phyloP scores from a whole-genome alignment of 1,139 yeast species.

The Yamadazyma epiphylla region DNA sequence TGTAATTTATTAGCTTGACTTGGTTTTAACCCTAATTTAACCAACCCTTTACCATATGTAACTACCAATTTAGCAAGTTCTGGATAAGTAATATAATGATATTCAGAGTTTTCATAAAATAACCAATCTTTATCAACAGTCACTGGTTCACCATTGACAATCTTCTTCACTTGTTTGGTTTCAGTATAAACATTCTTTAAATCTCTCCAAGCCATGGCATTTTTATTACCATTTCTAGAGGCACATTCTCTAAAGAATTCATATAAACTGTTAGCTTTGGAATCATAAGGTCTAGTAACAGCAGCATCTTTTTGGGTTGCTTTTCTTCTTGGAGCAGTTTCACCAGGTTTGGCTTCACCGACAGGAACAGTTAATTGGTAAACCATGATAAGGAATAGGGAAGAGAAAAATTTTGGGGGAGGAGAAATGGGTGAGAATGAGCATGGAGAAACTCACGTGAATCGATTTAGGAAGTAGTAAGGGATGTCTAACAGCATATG shows the following conservation, averaged over 20 bases:
- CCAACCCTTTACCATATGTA: conserved; percentile 70
- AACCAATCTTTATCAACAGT: conserved; percentile 83
- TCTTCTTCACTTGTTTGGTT: conserved; percentile 67
- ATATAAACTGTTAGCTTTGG: conserved; percentile 62
- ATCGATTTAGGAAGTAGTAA: too few species aligned
- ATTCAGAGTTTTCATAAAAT: conserved; percentile 74
- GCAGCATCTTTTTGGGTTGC: conserved; percentile 54
- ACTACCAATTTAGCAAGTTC: conserved; percentile 51
- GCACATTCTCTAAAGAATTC: conserved; percentile 68
- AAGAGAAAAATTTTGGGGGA: background rate
- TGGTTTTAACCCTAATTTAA: conserved; percentile 70
- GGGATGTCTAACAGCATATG: too few species aligned
- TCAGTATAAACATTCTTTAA: conserved; percentile 72
- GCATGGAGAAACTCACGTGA: background rate
- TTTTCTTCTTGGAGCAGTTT: conserved; percentile 89
- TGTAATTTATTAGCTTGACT: conserved; percentile 63
- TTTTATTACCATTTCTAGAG: conserved; percentile 46
- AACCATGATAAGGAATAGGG: conserved; percentile 7
- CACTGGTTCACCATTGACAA: conserved; percentile 70
- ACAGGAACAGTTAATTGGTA: conserved; percentile 56
- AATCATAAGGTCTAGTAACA: conserved; percentile 53
- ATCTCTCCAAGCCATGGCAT: conserved; percentile 80
- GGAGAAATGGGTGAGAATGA: background rate
- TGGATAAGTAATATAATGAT: conserved; percentile 60
- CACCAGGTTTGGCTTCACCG: conserved; percentile 79